Evolutionary conservation across 106 monocot species (phyloP), one percentile per base, ranked within the genome.

Genomic region (Amphibolis antarctica): DNA sequence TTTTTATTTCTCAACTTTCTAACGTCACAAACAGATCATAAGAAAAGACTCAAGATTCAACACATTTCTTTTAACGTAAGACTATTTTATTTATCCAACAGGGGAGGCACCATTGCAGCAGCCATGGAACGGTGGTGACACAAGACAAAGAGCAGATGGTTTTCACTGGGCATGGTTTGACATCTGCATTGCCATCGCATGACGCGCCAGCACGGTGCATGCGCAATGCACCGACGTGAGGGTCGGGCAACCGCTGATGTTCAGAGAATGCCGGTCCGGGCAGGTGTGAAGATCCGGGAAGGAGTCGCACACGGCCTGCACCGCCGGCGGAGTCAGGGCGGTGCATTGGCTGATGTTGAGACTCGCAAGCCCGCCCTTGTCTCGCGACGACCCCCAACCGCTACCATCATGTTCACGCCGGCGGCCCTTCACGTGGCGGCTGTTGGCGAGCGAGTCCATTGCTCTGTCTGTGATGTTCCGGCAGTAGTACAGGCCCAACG

Each of bases 311-410:
- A 96, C 66, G 0, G 86, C 86, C 65, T 96, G 96, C 5, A 96
- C 96, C 0, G 94, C 89, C 0, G 84, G 83, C 13, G 96, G 85
- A 3, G 96, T 96, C 14, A 96, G 59, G 1, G 86, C 96, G 0
- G 96, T 96, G 78, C 96, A 96, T 67, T 96, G 96, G 70, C 89
- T 86, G 46, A 96, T 81, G 80, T 90, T 96, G 13, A 96, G 82
- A 65, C 76, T 96, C 48, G 66, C 61, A 2, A 96, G 69, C 25
- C 96, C 96, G 31, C 81, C 69, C 18, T 74, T 53, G 0, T 59
- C 28, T 7, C 51, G 4, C 9, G 27, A 19, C 0, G 20, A 9
- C 0, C 10, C 21, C 15, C 19, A 43, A 28, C 20, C 24, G 54
- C 59, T 57, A 3, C 50, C n/a, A 3, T 46, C 48, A n/a, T n/a